Evolutionary conservation across 2,329 filamentous ascomycete genomes (phyloP).

Genomic region (Fonsecaea pedrosoi): DNA sequence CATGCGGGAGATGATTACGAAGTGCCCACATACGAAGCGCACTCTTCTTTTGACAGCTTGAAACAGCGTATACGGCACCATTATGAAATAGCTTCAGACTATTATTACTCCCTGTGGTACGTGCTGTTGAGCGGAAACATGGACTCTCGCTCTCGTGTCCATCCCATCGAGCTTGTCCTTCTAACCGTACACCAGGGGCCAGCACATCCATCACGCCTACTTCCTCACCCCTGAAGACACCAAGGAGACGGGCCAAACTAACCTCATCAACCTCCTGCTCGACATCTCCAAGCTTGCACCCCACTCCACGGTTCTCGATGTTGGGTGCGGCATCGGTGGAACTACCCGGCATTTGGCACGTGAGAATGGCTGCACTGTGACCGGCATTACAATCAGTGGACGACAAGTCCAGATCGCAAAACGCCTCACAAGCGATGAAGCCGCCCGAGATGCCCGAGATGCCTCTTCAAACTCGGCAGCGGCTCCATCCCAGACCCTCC

Average conservation of each 20-base stretch:
- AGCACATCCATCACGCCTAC: slow-evolving; percentile 70
- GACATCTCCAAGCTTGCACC: slow-evolving; percentile 52
- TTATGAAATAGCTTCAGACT: slow-evolving; percentile 67
- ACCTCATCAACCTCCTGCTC: slow-evolving; percentile 63
- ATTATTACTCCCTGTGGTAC: slow-evolving; percentile 67
- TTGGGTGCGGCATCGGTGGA: slow-evolving; percentile 67
- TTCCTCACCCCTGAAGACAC: slow-evolving; percentile 59
- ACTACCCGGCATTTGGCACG: slow-evolving; percentile 64
- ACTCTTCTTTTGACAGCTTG: slow-evolving; percentile 47
- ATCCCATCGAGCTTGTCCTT: slow-evolving; percentile 17
- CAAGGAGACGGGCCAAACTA: slow-evolving; percentile 65
- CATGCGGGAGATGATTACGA: slow-evolving; percentile 38
- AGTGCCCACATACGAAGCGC: slow-evolving; percentile 34
- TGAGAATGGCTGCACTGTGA: slow-evolving; percentile 60
- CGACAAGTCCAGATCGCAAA: slow-evolving; percentile 66
- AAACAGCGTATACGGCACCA: slow-evolving; percentile 67
- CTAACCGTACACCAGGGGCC: slow-evolving; percentile 55
- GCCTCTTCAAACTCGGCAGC: not conserved
- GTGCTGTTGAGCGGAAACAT: slow-evolving; percentile 9
- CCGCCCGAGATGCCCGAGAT: not conserved
- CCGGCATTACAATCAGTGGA: slow-evolving; percentile 66
- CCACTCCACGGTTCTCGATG: slow-evolving; percentile 58
- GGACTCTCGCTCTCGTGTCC: not conserved
- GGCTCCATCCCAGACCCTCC: not conserved
- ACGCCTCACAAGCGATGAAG: slow-evolving; percentile 53